phyloP scores from a whole-genome alignment of 129 eudicot genomes.

The Glebionis coronaria region DNA sequence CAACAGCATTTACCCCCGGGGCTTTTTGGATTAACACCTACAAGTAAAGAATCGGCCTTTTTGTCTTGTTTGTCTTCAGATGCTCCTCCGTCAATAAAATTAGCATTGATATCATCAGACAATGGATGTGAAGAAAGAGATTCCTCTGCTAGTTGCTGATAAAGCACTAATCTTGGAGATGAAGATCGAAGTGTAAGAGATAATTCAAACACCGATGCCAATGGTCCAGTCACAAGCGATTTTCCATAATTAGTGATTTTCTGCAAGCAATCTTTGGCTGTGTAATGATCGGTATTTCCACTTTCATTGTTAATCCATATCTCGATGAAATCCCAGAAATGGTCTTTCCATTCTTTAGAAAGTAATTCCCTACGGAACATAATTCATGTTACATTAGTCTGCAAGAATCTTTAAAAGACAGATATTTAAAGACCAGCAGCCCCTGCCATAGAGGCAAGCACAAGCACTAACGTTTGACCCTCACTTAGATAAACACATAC shows the following conservation, averaged over 20 bases:
- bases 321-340: constrained; percentile 80
- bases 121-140: constrained; percentile 88
- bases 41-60: constrained; percentile 44
- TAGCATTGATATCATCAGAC: constrained; percentile 54
- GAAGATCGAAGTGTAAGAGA: constrained; percentile 93
- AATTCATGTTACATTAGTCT: constrained; percentile 5
- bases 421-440: neutral
- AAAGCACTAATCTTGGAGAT: constrained; percentile 88
- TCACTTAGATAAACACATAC: no score
- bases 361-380: constrained; percentile 64
- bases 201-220: constrained; percentile 70
- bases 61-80: constrained; percentile 34
- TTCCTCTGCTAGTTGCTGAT: constrained; percentile 87
- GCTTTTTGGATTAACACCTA: constrained; percentile 56
- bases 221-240: constrained; percentile 61
- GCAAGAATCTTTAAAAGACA: neutral
- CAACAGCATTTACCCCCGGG: constrained; percentile 91
- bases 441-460: neutral
- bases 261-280: constrained; percentile 84
- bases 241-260: constrained; percentile 64
- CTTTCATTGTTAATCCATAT: constrained; percentile 50
- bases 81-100: constrained; percentile 35
- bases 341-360: constrained; percentile 85
- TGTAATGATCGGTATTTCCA: constrained; percentile 42
- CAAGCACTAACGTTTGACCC: neutral